These are phyloP conservation scores for Cyclanthera cordifolia DNA, from an alignment of 306 rosid species.

Conservation along the genomic window DNA sequence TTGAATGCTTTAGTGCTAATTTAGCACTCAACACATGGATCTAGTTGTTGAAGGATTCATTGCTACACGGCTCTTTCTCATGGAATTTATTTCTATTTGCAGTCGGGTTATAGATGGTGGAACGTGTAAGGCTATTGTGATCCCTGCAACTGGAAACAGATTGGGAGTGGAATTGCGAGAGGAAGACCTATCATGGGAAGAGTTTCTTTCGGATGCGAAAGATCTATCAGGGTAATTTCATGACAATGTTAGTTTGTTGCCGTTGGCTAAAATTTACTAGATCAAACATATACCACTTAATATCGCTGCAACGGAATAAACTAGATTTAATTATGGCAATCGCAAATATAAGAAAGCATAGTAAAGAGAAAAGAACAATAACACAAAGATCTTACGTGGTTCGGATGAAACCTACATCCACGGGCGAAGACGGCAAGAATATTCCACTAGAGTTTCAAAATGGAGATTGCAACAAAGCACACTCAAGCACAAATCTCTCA, in stretches of 20 bases:
- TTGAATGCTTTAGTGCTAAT: background rate
- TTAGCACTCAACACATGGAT: background rate
- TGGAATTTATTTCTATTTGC: conserved; percentile 21
- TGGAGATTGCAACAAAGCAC: too few species aligned
- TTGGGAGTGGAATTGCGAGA: conserved; percentile 44
- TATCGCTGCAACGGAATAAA: too few species aligned
- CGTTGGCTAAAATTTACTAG: too few species aligned
- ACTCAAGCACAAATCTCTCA: too few species aligned
- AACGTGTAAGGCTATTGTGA: conserved; percentile 50
- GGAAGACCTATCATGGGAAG: conserved; percentile 53
- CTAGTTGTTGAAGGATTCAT: background rate
- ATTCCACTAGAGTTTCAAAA: too few species aligned
- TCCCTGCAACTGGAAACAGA: conserved; percentile 52
- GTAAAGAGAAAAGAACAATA: too few species aligned
- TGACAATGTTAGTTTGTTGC: background rate
- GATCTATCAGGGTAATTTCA: conserved; percentile 33
- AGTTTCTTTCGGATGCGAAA: conserved; percentile 43
- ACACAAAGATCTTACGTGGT: too few species aligned
- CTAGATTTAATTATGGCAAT: too few species aligned
- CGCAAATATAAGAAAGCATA: too few species aligned
- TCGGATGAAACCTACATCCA: too few species aligned
- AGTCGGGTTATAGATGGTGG: conserved; percentile 70
- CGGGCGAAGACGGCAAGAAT: too few species aligned
- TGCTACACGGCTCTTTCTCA: background rate
- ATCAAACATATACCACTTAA: too few species aligned